Conservation (phyloP, 495 filamentous ascomycete genomes). For the Tetracladium setigerum region DNA sequence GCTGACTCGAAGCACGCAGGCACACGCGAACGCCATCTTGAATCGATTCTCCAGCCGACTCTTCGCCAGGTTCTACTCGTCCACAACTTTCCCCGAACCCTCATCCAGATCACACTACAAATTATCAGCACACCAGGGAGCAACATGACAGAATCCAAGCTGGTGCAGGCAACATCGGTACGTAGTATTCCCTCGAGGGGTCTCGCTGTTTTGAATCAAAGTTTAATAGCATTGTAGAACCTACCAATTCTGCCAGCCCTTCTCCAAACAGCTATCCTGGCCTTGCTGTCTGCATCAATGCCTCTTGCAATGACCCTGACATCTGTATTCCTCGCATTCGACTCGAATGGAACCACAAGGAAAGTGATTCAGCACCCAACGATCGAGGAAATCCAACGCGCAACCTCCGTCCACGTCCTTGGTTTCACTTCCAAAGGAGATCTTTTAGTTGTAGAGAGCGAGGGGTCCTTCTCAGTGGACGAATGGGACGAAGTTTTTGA, state of each 20-base stretch:
- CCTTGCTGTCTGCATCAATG: constrained; percentile 68
- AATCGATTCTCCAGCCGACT: constrained; percentile 60
- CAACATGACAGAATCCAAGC: constrained; percentile 42
- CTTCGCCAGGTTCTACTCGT: constrained; percentile 62
- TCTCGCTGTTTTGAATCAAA: neutral
- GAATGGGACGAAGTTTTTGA: constrained; percentile 69
- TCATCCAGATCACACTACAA: constrained; percentile 62
- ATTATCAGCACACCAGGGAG: constrained; percentile 49
- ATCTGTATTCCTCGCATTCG: constrained; percentile 53
- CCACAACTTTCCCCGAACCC: constrained; percentile 58
- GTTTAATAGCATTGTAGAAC: constrained; percentile 41
- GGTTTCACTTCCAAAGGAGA: constrained; percentile 69
- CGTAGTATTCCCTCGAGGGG: constrained; percentile 7
- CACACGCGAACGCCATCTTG: constrained; percentile 62
- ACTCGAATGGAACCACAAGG: constrained; percentile 29
- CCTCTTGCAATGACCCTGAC: constrained; percentile 65
- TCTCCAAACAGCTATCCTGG: constrained; percentile 62
- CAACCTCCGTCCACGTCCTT: constrained; percentile 66
- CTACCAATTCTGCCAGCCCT: constrained; percentile 67
- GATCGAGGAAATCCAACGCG: constrained; percentile 42
- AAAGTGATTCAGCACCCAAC: constrained; percentile 48
- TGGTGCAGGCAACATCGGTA: constrained; percentile 42
- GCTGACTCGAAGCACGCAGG: constrained; percentile 37
- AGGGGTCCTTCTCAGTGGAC: constrained; percentile 68
- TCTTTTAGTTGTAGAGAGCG: constrained; percentile 70